Conservation (phyloP, 495 filamentous ascomycete genomes). For the Physcia stellaris region DNA sequence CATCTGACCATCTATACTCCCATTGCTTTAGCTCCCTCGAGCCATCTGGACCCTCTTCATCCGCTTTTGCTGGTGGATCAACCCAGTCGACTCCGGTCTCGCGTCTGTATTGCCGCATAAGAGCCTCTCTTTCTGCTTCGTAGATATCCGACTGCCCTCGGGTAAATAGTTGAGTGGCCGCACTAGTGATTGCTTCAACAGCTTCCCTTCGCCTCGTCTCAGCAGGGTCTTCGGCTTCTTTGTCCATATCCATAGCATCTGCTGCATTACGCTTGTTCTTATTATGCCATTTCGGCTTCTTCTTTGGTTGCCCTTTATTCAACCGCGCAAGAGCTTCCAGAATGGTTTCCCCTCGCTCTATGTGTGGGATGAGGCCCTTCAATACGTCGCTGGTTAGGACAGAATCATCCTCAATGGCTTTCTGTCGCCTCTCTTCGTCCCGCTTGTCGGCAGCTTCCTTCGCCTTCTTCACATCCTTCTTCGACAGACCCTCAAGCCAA, state of each 20-base stretch:
- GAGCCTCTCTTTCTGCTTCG: constrained; percentile 69
- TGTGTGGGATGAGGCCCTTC: constrained; percentile 48
- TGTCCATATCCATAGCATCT: constrained; percentile 54
- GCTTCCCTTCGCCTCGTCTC: constrained; percentile 54
- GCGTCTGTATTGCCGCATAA: constrained; percentile 69
- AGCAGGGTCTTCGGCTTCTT: constrained; percentile 55
- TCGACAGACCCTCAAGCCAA: constrained; percentile 85
- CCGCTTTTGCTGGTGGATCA: constrained; percentile 34
- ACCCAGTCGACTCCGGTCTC: constrained; percentile 88
- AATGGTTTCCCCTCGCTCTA: constrained; percentile 77
- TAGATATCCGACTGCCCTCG: constrained; percentile 79
- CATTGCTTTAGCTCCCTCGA: constrained; percentile 41
- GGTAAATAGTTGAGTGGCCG: constrained; percentile 71
- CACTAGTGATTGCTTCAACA: constrained; percentile 73
- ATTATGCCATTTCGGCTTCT: constrained; percentile 43
- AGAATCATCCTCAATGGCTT: constrained; percentile 57
- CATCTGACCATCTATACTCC: constrained; percentile 88
- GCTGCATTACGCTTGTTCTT: constrained; percentile 43
- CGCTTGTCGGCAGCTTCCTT: constrained; percentile 78
- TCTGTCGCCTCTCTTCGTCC: constrained; percentile 58
- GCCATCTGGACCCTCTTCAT: constrained; percentile 13
- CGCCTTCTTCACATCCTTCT: constrained; percentile 81
- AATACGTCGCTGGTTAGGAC: constrained; percentile 63
- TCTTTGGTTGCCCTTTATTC: constrained; percentile 52
- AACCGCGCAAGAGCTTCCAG: constrained; percentile 78